These are phyloP conservation scores for Penicillium lividum DNA, from an alignment of 495 filamentous ascomycete genomes.

Conservation along the genomic window DNA sequence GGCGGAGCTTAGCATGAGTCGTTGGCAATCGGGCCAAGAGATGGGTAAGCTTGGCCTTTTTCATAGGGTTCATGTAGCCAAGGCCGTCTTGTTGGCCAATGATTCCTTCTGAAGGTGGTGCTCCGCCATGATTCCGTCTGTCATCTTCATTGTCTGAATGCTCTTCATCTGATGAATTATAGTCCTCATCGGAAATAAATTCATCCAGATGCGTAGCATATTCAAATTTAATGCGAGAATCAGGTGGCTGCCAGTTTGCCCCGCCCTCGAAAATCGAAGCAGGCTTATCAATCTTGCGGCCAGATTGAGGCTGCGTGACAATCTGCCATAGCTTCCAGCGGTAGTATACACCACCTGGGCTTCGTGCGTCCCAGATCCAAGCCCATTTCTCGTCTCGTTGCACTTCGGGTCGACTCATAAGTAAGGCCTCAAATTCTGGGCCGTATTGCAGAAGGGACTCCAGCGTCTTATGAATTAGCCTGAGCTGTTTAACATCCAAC, in stretches of 20 bases:
- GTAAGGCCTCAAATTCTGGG: slow-evolving; percentile 85
- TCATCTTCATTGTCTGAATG: slow-evolving; percentile 74
- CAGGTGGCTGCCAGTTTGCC: slow-evolving; percentile 70
- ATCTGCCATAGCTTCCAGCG: slow-evolving; percentile 89
- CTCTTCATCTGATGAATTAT: slow-evolving; percentile 85
- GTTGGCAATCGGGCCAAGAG: slow-evolving; percentile 80
- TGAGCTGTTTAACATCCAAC: slow-evolving; percentile 73
- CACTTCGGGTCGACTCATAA: slow-evolving; percentile 82
- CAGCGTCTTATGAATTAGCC: slow-evolving; percentile 84
- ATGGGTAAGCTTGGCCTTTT: slow-evolving; percentile 80
- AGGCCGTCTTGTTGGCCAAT: slow-evolving; percentile 53
- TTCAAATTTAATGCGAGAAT: slow-evolving; percentile 67
- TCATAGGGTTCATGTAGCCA: slow-evolving; percentile 78
- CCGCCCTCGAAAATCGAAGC: slow-evolving; percentile 66
- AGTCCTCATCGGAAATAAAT: slow-evolving; percentile 79
- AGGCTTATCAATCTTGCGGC: slow-evolving; percentile 25
- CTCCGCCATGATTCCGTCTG: slow-evolving; percentile 54
- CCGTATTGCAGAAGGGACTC: slow-evolving; percentile 77
- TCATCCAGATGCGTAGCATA: slow-evolving; percentile 72
- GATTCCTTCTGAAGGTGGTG: slow-evolving; percentile 49
- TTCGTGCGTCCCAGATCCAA: slow-evolving; percentile 89
- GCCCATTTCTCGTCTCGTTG: slow-evolving; percentile 86
- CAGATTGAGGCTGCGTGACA: slow-evolving; percentile 52
- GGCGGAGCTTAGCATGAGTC: slow-evolving; percentile 69
- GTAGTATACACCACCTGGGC: slow-evolving; percentile 79